A percentile compares a stretch with the other conserved stretches of the same genome.
These are phyloP conservation scores for Syzygium malaccense DNA, from an alignment of 441 rosid genomes.

Conservation along the genomic window DNA sequence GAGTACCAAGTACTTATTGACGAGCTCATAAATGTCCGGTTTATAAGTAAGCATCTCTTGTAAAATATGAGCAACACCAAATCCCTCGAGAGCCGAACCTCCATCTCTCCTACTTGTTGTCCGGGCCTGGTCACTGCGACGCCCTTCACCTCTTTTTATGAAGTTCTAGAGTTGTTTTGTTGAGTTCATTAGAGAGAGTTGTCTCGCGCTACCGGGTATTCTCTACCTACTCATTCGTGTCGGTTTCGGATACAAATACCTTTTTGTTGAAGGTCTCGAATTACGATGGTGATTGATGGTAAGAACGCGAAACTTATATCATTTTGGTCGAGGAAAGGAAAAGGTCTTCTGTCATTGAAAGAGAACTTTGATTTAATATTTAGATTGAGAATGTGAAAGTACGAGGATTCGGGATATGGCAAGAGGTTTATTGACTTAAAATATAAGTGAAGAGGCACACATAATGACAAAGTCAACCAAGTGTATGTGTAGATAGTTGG, in stretches of 20 bases:
- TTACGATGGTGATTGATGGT: background rate
- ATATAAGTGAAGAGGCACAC: background rate
- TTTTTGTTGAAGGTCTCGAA: background rate
- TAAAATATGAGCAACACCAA: too few species aligned
- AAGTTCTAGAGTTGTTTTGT: too few species aligned
- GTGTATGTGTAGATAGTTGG: background rate
- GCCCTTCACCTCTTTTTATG: too few species aligned
- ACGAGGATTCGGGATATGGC: background rate
- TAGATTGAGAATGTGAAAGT: background rate
- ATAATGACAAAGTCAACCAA: background rate
- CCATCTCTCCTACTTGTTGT: too few species aligned
- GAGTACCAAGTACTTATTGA: too few species aligned
- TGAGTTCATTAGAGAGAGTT: too few species aligned
- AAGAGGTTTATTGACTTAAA: background rate
- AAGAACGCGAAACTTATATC: background rate
- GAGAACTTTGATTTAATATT: accelerated
- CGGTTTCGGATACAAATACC: too few species aligned
- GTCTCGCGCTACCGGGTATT: accelerated
- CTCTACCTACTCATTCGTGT: too few species aligned
- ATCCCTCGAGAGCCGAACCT: too few species aligned
- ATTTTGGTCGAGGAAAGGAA: background rate
- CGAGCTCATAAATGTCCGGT: too few species aligned
- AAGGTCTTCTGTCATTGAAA: background rate
- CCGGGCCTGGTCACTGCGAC: too few species aligned
- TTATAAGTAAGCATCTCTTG: too few species aligned